phyloP scores from a whole-genome alignment of 306 rosid species.

The Mucuna pruriens region DNA sequence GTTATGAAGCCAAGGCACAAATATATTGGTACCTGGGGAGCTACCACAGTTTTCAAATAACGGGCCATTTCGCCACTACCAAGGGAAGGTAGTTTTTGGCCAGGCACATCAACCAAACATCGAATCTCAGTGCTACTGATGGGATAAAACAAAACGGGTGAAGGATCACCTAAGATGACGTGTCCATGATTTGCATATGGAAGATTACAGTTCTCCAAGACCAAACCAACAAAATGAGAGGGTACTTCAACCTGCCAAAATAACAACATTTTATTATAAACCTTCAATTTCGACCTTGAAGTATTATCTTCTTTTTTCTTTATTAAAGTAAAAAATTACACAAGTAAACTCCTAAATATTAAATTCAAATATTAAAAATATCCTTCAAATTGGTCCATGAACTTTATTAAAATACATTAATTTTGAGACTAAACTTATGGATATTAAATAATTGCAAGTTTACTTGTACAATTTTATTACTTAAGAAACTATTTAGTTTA shows the following conservation, averaged over 20 bases:
- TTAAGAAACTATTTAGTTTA: no score
- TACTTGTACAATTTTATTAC: no score
- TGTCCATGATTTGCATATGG: conserved; percentile 69
- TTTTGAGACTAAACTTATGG: background rate
- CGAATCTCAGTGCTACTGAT: conserved; percentile 72
- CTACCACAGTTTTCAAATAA: conserved; percentile 64
- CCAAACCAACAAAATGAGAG: conserved; percentile 68
- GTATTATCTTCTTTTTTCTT: no score
- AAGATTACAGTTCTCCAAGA: conserved; percentile 62
- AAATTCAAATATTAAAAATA: background rate
- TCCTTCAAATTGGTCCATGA: background rate
- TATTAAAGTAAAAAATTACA: no score
- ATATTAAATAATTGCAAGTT: no score
- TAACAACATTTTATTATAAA: background rate
- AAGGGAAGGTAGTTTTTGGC: conserved; percentile 65
- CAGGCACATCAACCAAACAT: conserved; percentile 71
- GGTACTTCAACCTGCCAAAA: conserved; percentile 76
- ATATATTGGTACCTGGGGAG: conserved; percentile 63
- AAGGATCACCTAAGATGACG: conserved; percentile 67
- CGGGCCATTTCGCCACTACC: conserved; percentile 64
- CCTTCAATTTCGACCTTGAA: no score
- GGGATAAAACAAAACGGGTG: conserved; percentile 65
- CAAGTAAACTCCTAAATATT: background rate
- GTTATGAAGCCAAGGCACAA: background rate
- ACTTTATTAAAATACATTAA: background rate